Conservation (phyloP, 78 protist species). For the Capsaspora owczarzaki region DNA sequence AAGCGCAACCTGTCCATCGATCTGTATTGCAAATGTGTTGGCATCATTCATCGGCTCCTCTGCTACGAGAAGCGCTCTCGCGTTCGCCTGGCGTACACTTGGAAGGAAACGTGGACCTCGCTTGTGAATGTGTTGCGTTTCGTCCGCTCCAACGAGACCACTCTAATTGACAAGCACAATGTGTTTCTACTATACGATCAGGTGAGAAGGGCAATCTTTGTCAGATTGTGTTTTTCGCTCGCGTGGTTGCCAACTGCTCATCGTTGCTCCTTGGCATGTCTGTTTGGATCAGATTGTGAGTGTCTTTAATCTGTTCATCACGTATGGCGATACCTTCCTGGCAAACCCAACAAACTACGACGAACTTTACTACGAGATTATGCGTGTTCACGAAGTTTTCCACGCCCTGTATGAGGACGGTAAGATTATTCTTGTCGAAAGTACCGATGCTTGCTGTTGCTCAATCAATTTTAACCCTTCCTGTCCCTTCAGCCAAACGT, state of each 20-base stretch:
- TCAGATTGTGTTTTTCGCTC: not conserved
- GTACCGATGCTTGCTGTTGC: not conserved
- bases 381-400: not conserved
- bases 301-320: slow-evolving; percentile 4
- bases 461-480: not conserved
- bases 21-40: not conserved
- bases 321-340: slow-evolving; percentile 8
- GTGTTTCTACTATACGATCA: not conserved
- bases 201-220: not conserved
- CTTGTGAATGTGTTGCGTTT: not conserved
- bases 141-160: not conserved
- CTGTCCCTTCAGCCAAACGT: not conserved
- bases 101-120: slow-evolving; percentile 2
- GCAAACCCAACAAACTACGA: slow-evolving; percentile 1
- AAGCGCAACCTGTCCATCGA: not conserved
- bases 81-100: not conserved
- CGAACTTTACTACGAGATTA: slow-evolving; percentile 7
- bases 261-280: not conserved
- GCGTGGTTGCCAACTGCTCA: not conserved
- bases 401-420: not conserved
- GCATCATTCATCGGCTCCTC: slow-evolving; percentile 2
- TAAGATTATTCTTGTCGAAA: not conserved
- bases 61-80: slow-evolving; percentile 13
- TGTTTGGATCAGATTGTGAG: not conserved
- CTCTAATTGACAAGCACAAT: not conserved